Conservation (phyloP, 257 asterid species). For the Verbascum thapsus region DNA sequence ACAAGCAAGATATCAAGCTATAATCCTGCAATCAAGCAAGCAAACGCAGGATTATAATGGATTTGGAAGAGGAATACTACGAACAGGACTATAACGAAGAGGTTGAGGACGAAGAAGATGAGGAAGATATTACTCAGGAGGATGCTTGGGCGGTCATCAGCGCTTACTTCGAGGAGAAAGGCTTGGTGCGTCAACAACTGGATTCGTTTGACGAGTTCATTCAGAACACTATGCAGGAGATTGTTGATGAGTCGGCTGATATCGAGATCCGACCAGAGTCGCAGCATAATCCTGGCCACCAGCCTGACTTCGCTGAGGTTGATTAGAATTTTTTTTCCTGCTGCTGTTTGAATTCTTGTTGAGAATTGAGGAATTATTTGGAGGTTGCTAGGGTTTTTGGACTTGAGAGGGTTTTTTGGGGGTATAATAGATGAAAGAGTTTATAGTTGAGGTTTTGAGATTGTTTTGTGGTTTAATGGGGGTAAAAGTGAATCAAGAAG, state of each 20-base stretch:
- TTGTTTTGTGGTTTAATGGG: neutral
- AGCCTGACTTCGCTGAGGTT: conserved; percentile 92
- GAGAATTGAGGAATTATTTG: neutral
- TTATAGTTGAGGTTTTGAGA: conserved; percentile 4
- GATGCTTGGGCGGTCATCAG: conserved; percentile 99
- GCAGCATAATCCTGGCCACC: conserved; percentile 93
- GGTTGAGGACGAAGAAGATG: conserved; percentile 43
- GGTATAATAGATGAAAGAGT: neutral
- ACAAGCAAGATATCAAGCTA: neutral
- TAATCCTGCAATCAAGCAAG: neutral
- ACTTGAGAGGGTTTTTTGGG: neutral
- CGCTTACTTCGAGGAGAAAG: conserved; percentile 95
- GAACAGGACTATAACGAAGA: conserved; percentile 46
- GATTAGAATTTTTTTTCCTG: neutral
- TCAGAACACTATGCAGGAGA: conserved; percentile 97
- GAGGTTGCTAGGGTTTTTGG: conserved; percentile 29
- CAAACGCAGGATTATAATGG: conserved; percentile 36
- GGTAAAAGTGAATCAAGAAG: neutral
- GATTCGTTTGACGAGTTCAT: conserved; percentile 97
- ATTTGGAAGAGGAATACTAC: conserved; percentile 63
- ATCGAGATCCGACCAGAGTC: conserved; percentile 97
- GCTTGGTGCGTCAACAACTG: conserved; percentile 91
- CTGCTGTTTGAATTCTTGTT: neutral
- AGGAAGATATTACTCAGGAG: conserved; percentile 91
- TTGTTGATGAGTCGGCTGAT: conserved; percentile 89